Base-by-base conservation (phyloP, 495 filamentous ascomycete genomes). In the Talaromyces borbonicus region DNA sequence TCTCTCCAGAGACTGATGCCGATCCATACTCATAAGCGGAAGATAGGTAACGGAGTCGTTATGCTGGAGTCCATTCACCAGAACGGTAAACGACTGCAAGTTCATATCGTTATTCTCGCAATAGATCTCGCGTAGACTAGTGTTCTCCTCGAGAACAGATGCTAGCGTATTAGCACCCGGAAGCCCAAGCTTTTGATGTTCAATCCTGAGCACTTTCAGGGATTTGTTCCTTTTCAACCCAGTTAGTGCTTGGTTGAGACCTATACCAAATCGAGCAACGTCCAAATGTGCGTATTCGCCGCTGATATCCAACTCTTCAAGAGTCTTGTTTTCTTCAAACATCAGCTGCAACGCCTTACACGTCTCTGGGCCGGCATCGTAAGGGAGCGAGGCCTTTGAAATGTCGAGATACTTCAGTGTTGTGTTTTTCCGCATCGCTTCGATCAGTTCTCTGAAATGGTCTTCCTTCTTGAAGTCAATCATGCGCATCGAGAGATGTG, bases 241-340 rank as follows among this genome's bases (percentile, higher is more conserved):
- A 6, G 72, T 72, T 46, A 98, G 66, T 8, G 88, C 84, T 32
- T 80, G 72, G 26, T 84, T 87, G 42, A 96, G 75, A 3, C 87
- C 88, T 49, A 79, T 81, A 15, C 90, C 89, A 27, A 95, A 80
- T 33, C 84, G 79, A 1, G 85, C 83, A 36, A 87, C 85, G 57
- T 95, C 92, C 19, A 96, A 69, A 56, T 90, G 83, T 6, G 87
- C 85, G 51, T 84, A 84, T 57, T 94, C 92, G 4, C 92, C 92
- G 5, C 88, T 92, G 35, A 96, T 78, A 57, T 95, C 84, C 12
- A 98, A 65, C 45, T 79, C 84, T 46, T 79, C 74, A 9, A 98
- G 66, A 0, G 83, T 85, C 8, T 73, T 65, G 53, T 98, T 96
- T 43, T 79, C 69, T 22, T 82, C 78, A 50, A 98, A 86, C 65